These are phyloP conservation scores for Diversispora epigaea DNA, from an alignment of 192 early-diverging fungal species.

Conservation along the genomic window DNA sequence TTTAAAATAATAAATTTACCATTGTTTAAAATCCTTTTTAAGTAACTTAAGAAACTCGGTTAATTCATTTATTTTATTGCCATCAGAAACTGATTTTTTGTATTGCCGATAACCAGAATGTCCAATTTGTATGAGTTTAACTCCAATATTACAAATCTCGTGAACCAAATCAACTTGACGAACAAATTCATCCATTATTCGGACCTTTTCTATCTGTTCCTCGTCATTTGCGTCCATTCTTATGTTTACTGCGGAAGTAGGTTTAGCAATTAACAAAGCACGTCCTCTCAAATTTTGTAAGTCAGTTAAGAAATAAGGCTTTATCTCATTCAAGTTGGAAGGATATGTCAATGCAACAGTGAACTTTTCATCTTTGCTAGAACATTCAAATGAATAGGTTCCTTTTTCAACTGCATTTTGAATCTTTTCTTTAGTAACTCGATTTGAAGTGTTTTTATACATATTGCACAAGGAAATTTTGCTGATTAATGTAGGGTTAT, in stretches of 20 bases:
- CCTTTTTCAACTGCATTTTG: conserved; percentile 22
- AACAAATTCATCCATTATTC: conserved; percentile 27
- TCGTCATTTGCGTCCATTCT: not conserved
- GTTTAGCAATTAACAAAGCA: conserved; percentile 33
- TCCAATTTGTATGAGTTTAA: conserved; percentile 27
- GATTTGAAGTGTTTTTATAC: conserved; percentile 23
- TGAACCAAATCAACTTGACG: conserved; percentile 31
- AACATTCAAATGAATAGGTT: conserved; percentile 23
- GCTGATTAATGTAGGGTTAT: conserved; percentile 2
- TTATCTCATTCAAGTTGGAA: not conserved
- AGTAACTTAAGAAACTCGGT: not conserved
- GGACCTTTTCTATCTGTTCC: not conserved
- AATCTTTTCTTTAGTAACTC: conserved; percentile 29
- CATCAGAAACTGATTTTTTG: not conserved
- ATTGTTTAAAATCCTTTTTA: conserved; percentile 3
- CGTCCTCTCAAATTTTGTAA: conserved; percentile 32
- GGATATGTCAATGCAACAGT: conserved; percentile 18
- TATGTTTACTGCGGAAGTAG: not conserved
- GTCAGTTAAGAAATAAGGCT: conserved; percentile 9
- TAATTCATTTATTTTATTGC: conserved; percentile 12
- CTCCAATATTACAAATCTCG: conserved; percentile 20
- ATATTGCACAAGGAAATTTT: conserved; percentile 34
- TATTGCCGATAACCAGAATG: conserved; percentile 33
- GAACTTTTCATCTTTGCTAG: conserved; percentile 2
- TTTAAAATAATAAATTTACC: not conserved